These are phyloP conservation scores for Dendrobium officinale DNA, from an alignment of 106 monocot genomes.

Conservation along the genomic window DNA sequence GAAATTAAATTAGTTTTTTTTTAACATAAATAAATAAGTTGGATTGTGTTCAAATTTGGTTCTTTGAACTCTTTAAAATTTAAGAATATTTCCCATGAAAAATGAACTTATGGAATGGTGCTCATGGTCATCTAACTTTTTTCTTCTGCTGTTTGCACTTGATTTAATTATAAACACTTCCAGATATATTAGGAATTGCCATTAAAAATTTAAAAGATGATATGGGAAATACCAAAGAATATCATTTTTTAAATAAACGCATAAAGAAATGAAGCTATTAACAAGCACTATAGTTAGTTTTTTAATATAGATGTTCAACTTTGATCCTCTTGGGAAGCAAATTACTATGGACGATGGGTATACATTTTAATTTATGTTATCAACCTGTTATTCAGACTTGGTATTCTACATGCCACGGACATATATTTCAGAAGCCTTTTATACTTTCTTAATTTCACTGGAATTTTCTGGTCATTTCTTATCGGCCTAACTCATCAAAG, in stretches of 20 bases:
- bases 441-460: background rate
- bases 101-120: background rate
- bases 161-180: background rate
- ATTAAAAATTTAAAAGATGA: background rate
- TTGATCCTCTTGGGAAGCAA: background rate
- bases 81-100: too few species aligned
- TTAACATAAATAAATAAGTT: too few species aligned
- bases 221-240: background rate
- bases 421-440: background rate
- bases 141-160: background rate
- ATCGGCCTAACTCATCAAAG: background rate
- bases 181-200: background rate
- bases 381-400: background rate
- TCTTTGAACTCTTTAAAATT: too few species aligned
- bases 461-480: background rate
- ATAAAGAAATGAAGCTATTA: too few species aligned
- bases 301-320: background rate
- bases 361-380: background rate
- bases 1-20: too few species aligned
- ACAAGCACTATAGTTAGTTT: background rate
- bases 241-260: background rate
- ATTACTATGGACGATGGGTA: background rate
- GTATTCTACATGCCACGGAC: background rate
- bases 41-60: too few species aligned
- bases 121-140: background rate